Evolutionary conservation across 495 filamentous ascomycete genomes (phyloP).

Genomic region (Halenospora varia): DNA sequence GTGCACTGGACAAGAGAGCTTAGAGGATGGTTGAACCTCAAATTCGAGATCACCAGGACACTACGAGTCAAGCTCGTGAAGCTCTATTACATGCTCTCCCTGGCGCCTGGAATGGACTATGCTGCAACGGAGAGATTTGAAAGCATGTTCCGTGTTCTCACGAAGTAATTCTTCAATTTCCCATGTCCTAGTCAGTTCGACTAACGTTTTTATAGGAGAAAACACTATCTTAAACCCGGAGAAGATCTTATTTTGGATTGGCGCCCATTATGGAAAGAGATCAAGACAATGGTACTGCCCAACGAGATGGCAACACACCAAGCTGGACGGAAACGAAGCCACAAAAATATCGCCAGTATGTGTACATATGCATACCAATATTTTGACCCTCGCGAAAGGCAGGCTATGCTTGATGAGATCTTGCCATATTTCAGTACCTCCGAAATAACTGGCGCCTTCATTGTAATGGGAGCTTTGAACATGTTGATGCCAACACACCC

Average conservation of each 20-base stretch:
- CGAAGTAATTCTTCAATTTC: conserved; percentile 58
- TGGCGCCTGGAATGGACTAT: conserved; percentile 85
- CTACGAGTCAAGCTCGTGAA: conserved; percentile 79
- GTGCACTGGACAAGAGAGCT: conserved; percentile 97
- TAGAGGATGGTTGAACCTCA: conserved; percentile 88
- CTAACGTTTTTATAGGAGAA: conserved; percentile 59
- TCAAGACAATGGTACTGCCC: conserved; percentile 85
- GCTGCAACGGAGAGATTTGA: conserved; percentile 83
- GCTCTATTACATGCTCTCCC: conserved; percentile 89
- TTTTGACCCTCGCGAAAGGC: conserved; percentile 82
- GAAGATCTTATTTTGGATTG: conserved; percentile 90
- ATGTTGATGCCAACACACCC: conserved; percentile 83
- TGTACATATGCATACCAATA: conserved; percentile 87
- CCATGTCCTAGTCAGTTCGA: neutral
- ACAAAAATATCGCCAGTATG: conserved; percentile 69
- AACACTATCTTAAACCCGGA: conserved; percentile 87
- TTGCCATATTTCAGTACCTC: conserved; percentile 95
- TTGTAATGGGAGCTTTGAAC: conserved; percentile 81
- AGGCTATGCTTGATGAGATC: conserved; percentile 88
- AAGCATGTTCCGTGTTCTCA: conserved; percentile 92
- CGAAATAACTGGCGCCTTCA: conserved; percentile 81
- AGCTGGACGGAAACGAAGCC: conserved; percentile 34
- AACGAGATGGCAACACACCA: conserved; percentile 61
- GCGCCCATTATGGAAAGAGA: conserved; percentile 85
- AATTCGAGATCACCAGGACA: conserved; percentile 87